Evolutionary conservation across 1,139 yeast genomes (phyloP).

Genomic region (Geotrichum aggregatum): DNA sequence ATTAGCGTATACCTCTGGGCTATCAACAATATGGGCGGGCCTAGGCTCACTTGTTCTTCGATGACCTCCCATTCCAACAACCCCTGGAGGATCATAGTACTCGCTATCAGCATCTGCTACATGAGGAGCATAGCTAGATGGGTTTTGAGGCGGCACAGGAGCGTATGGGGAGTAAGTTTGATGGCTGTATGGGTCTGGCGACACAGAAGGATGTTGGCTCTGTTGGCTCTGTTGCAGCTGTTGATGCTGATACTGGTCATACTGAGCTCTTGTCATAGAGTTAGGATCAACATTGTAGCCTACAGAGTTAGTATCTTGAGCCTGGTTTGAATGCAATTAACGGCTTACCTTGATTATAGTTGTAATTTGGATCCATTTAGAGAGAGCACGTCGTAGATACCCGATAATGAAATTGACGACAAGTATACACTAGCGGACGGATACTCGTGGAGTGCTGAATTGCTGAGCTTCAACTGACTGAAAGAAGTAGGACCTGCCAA

Average conservation of each 20-base stretch:
- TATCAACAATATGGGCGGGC: neutral
- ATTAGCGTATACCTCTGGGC: constrained; percentile 7
- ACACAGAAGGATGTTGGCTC: neutral
- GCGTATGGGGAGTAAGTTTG: constrained; percentile 10
- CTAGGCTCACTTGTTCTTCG: neutral
- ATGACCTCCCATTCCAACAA: neutral
- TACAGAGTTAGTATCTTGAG: neutral
- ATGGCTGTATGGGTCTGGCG: constrained; percentile 2
- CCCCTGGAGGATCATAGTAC: constrained; percentile 20
- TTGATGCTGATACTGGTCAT: constrained; percentile 7
- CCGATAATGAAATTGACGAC: too few species aligned
- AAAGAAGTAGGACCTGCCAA: neutral
- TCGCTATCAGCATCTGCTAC: constrained; percentile 10
- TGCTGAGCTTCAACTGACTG: neutral
- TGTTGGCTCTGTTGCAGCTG: neutral
- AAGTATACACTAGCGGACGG: too few species aligned
- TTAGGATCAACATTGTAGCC: constrained; percentile 8
- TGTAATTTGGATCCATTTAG: constrained; percentile 3
- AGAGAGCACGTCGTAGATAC: too few species aligned
- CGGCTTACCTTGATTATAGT: neutral
- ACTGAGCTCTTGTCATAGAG: constrained; percentile 5
- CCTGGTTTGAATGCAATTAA: too few species aligned
- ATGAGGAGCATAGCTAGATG: neutral
- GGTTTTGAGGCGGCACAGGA: neutral
- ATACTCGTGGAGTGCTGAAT: neutral